A percentile compares a stretch with the other conserved stretches of the same genome.
These are phyloP conservation scores for Euphrasia confusa DNA, from an alignment of 257 asterid genomes.

Conservation along the genomic window DNA sequence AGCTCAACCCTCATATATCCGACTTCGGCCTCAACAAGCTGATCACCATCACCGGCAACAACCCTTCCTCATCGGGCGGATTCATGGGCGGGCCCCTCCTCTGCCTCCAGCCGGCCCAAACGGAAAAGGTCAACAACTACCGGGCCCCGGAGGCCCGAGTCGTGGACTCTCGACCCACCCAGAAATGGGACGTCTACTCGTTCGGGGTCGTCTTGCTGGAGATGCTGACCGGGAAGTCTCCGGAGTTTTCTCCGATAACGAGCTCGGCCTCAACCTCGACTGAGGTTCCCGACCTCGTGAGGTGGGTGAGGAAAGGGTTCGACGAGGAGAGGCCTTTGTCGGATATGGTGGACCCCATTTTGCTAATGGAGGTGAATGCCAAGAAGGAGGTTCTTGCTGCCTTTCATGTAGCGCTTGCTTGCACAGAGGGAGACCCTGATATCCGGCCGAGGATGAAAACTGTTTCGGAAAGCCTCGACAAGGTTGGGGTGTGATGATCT, in stretches of 20 bases:
- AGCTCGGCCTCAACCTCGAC: conserved; percentile 63
- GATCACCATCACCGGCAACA: conserved; percentile 83
- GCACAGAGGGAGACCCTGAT: conserved; percentile 91
- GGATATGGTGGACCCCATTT: conserved; percentile 71
- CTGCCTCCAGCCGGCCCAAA: conserved; percentile 50
- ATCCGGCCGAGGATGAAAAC: conserved; percentile 90
- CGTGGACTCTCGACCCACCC: conserved; percentile 61
- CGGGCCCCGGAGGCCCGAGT: conserved; percentile 78
- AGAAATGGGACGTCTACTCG: conserved; percentile 93
- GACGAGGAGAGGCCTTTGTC: conserved; percentile 68
- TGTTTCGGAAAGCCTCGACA: conserved; percentile 70
- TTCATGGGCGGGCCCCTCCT: conserved; percentile 87
- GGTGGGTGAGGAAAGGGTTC: conserved; percentile 92
- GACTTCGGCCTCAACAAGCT: conserved; percentile 90
- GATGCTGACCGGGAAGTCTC: conserved; percentile 75
- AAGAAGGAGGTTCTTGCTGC: conserved; percentile 75
- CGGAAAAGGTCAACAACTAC: conserved; percentile 56
- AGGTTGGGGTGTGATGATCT: conserved; percentile 39
- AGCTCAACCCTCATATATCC: conserved; percentile 62
- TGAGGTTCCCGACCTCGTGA: conserved; percentile 63
- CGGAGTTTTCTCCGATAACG: conserved; percentile 61
- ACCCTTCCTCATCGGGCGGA: conserved; percentile 82
- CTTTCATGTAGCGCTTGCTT: conserved; percentile 72
- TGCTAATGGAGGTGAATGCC: conserved; percentile 66
- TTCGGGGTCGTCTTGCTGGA: conserved; percentile 85